Evolutionary conservation across 1,284 basidiomycete genomes (phyloP), one percentile per base, ranked within the genome.

Genomic region (Gomphus bonarii): DNA sequence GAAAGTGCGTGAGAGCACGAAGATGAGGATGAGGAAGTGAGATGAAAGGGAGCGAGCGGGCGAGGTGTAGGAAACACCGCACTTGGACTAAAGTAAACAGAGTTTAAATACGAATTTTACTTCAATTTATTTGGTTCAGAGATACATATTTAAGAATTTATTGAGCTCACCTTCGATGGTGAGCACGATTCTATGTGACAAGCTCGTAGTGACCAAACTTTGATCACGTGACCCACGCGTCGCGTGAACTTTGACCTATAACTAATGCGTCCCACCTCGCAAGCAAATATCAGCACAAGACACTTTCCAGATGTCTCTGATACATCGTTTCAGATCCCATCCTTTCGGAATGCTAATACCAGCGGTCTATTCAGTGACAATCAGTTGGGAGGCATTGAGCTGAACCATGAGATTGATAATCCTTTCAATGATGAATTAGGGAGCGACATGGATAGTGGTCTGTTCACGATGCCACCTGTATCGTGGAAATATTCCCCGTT

Each of bases 241-340:
- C 46, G 40, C 18, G n/a, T 42, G 3, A 4, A 9, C 16, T 4
- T 18, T 18, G 1, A 22, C 35, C 14, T 36, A n/a, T n/a, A n/a
- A n/a, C n/a, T n/a, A n/a, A 43, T 18, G 42, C 40, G 8, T 44
- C 8, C 12, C 43, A 10, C 18, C 3, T 44, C 43, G n/a, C 43
- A 20, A 20, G 22, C 10, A 44, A 20, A 46, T 20, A 22, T 46
- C 10, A 46, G 43, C 43, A 25, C 5, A 20, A 8, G 43, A 14
- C 43, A 52, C 35, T 28, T 43, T 47, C 31, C 33, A 18, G 46
- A 55, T 28, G 3, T 40, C 1, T 50, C 38, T 18, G 55, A 57
- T 20, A 28, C 35, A 14, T 57, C 55, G 16, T 57, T 57, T 35
- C 55, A 57, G 47, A 57, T 57, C 38, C 55, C 46, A 10, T 36